Evolutionary conservation across 2,329 filamentous ascomycete genomes (phyloP).

Genomic region (Xylariales sp.): DNA sequence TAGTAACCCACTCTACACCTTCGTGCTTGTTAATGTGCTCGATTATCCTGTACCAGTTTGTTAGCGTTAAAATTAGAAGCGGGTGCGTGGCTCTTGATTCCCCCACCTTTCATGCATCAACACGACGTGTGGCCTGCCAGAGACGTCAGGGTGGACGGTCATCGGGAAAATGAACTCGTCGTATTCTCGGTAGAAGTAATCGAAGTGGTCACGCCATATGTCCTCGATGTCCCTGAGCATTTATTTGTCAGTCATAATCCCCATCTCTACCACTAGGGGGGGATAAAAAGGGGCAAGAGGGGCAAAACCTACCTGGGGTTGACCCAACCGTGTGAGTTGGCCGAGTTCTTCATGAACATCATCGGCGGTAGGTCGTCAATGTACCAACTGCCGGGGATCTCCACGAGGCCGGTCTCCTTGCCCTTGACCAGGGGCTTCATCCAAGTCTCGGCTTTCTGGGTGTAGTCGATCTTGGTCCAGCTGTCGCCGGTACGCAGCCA

Average conservation of each 20-base stretch:
- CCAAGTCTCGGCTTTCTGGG: slow-evolving; percentile 56
- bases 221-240: slow-evolving; percentile 53
- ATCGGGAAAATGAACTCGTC: slow-evolving; percentile 75
- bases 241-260: slow-evolving; percentile 27
- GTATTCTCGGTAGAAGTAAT: slow-evolving; percentile 73
- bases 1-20: slow-evolving; percentile 63
- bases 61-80: too few relatives aligned
- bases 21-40: slow-evolving; percentile 62
- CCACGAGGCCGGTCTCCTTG: slow-evolving; percentile 57
- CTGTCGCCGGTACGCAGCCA: slow-evolving; percentile 59
- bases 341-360: slow-evolving; percentile 67
- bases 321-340: slow-evolving; percentile 61
- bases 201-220: slow-evolving; percentile 62
- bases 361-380: slow-evolving; percentile 64
- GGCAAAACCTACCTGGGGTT: slow-evolving; percentile 44
- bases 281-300: too few relatives aligned
- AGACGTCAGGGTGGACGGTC: slow-evolving; percentile 72
- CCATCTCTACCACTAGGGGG: too few relatives aligned
- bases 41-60: slow-evolving; percentile 42
- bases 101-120: slow-evolving; percentile 66
- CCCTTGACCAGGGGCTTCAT: slow-evolving; percentile 62
- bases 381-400: slow-evolving; percentile 64
- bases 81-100: too few relatives aligned
- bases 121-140: slow-evolving; percentile 67
- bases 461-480: slow-evolving; percentile 67